Conservation (phyloP, 768 basidiomycete species). For the Zangia roseola region DNA sequence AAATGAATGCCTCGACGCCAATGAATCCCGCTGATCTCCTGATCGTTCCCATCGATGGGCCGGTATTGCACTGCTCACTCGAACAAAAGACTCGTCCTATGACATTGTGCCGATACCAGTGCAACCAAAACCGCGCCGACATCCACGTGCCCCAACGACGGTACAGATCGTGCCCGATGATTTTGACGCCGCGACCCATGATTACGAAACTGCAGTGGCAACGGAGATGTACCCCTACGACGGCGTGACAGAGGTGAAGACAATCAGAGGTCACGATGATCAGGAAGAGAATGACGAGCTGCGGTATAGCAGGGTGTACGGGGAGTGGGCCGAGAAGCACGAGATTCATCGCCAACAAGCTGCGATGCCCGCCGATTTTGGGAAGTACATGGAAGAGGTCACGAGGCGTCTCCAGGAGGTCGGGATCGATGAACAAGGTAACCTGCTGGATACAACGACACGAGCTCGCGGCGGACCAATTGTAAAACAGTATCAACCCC, state of each 20-base stretch:
- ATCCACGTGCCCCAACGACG: conserved; percentile 31
- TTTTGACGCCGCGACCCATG: conserved; percentile 30
- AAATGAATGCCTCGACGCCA: neutral
- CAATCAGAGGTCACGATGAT: conserved; percentile 6
- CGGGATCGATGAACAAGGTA: conserved; percentile 30
- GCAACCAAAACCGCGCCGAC: conserved; percentile 16
- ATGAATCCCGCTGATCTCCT: conserved; percentile 7
- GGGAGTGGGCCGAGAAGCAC: conserved; percentile 31
- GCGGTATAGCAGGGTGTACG: conserved; percentile 31
- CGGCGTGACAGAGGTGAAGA: conserved; percentile 25
- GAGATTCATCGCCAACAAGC: conserved; percentile 28
- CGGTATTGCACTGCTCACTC: neutral
- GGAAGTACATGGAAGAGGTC: conserved; percentile 29
- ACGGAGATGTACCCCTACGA: conserved; percentile 25
- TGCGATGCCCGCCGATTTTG: conserved; percentile 24
- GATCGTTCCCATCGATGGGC: conserved; percentile 16
- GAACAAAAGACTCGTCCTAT: conserved; percentile 30
- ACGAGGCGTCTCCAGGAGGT: conserved; percentile 37
- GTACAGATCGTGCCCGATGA: conserved; percentile 31
- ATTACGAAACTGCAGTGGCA: conserved; percentile 25
- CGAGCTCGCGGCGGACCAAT: conserved; percentile 5
- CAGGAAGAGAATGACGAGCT: conserved; percentile 3
- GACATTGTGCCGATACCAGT: conserved; percentile 26
- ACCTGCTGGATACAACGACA: conserved; percentile 18
- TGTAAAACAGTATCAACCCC: conserved; percentile 4